Percentiles rank a stretch among this genome's conserved stretches.
These are phyloP conservation scores for Boeremia lycopersici DNA, from an alignment of 2,329 filamentous ascomycete species.

Conservation along the genomic window DNA sequence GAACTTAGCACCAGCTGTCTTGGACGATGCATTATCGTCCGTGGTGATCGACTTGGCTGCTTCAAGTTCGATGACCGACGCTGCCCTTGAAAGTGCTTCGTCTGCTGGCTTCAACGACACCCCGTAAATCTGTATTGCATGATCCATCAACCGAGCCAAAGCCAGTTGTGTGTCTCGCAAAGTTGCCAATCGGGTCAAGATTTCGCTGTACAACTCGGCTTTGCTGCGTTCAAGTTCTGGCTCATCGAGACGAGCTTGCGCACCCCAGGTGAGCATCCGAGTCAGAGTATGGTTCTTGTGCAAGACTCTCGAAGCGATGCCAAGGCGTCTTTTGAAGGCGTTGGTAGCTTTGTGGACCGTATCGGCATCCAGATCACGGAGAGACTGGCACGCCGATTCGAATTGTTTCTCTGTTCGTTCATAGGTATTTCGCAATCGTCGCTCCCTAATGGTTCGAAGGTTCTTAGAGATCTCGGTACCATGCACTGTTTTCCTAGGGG, in stretches of 20 bases:
- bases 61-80: background rate
- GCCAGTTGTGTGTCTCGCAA: constrained; percentile 41
- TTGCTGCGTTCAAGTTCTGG: constrained; percentile 17
- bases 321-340: constrained; percentile 31
- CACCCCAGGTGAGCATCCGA: constrained; percentile 35
- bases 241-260: constrained; percentile 37
- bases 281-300: constrained; percentile 38
- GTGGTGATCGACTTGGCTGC: background rate
- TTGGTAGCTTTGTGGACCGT: constrained; percentile 9
- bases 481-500: background rate
- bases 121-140: constrained; percentile 29
- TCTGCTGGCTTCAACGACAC: constrained; percentile 22
- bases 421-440: constrained; percentile 19
- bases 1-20: background rate
- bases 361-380: constrained; percentile 18
- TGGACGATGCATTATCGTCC: background rate
- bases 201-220: constrained; percentile 25
- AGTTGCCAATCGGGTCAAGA: constrained; percentile 33
- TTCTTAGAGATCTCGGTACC: constrained; percentile 7
- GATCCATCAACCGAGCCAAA: constrained; percentile 31
- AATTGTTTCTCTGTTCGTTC: constrained; percentile 29
- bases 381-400: constrained; percentile 20
- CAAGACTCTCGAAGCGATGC: constrained; percentile 28
- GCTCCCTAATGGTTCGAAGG: constrained; percentile 6
- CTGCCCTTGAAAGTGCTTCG: constrained; percentile 3